These are phyloP conservation scores for Tuber magnatum DNA, from an alignment of 495 filamentous ascomycete genomes.

Conservation along the genomic window DNA sequence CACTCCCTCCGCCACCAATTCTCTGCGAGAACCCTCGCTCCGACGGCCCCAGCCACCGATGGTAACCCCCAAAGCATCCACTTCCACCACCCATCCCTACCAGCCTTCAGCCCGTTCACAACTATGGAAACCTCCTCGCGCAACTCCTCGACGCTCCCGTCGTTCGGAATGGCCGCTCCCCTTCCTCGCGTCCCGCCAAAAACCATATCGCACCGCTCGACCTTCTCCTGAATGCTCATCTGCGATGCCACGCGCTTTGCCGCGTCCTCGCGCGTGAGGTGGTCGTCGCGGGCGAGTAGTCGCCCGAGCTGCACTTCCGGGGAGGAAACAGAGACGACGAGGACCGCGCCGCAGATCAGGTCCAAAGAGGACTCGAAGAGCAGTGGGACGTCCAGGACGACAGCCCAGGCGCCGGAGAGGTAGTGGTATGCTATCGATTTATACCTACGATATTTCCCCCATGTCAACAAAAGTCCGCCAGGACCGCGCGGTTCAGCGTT, in stretches of 20 bases:
- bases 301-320: constrained; percentile 71
- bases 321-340: constrained; percentile 75
- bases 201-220: constrained; percentile 53
- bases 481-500: constrained; percentile 71
- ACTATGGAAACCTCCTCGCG: constrained; percentile 52
- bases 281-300: constrained; percentile 61
- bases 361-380: constrained; percentile 85
- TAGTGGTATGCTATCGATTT: constrained; percentile 59
- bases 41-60: constrained; percentile 60
- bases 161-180: constrained; percentile 83
- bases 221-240: constrained; percentile 74
- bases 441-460: constrained; percentile 41
- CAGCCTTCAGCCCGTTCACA: constrained; percentile 56
- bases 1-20: constrained; percentile 59
- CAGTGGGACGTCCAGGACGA: constrained; percentile 87
- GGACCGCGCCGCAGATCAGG: constrained; percentile 63
- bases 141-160: constrained; percentile 62
- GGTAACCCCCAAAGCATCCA: constrained; percentile 65
- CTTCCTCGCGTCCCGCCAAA: constrained; percentile 38
- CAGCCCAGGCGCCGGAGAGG: constrained; percentile 66
- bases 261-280: constrained; percentile 67
- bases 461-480: constrained; percentile 39
- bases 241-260: constrained; percentile 74
- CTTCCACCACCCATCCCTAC: constrained; percentile 73
- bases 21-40: constrained; percentile 57